Evolutionary conservation across 2,329 filamentous ascomycete species (phyloP).

Genomic region (Elsinoe arachidis): DNA sequence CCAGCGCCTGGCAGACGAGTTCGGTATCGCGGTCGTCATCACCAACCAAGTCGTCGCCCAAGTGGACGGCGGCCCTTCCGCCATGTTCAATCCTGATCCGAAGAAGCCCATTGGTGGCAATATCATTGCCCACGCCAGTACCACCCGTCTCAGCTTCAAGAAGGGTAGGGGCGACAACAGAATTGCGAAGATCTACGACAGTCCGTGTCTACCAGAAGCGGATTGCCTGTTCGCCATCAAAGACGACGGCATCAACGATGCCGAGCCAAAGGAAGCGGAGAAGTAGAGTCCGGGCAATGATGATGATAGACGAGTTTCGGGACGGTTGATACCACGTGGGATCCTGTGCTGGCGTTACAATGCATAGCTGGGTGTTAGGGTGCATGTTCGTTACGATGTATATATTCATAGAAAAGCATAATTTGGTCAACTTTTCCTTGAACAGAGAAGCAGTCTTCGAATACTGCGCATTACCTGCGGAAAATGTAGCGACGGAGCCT

Average conservation of each 20-base stretch:
- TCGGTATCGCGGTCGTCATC: slow-evolving; percentile 96
- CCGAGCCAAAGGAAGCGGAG: slow-evolving; percentile 88
- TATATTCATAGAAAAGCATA: neutral
- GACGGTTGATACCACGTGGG: neutral
- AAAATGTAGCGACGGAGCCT: neutral
- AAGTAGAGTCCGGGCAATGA: slow-evolving; percentile 46
- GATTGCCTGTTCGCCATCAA: slow-evolving; percentile 96
- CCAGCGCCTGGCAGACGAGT: slow-evolving; percentile 67
- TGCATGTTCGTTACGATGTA: neutral
- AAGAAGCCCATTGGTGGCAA: slow-evolving; percentile 99
- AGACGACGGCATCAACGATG: slow-evolving; percentile 93
- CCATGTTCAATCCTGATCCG: slow-evolving; percentile 98
- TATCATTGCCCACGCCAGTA: slow-evolving; percentile 96
- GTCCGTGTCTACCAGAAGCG: slow-evolving; percentile 89
- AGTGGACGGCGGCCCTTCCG: slow-evolving; percentile 87
- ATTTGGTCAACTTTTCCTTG: neutral
- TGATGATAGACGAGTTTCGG: neutral
- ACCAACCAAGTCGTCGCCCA: slow-evolving; percentile 98
- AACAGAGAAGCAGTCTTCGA: neutral
- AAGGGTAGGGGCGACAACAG: slow-evolving; percentile 92
- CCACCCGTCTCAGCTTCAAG: slow-evolving; percentile 86
- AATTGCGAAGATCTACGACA: slow-evolving; percentile 99
- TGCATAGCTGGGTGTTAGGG: slow-evolving; percentile 3
- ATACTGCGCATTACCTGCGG: neutral
- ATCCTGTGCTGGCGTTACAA: neutral